Evolutionary conservation across 2,329 filamentous ascomycete species (phyloP).

Genomic region (Diplodia corticola): DNA sequence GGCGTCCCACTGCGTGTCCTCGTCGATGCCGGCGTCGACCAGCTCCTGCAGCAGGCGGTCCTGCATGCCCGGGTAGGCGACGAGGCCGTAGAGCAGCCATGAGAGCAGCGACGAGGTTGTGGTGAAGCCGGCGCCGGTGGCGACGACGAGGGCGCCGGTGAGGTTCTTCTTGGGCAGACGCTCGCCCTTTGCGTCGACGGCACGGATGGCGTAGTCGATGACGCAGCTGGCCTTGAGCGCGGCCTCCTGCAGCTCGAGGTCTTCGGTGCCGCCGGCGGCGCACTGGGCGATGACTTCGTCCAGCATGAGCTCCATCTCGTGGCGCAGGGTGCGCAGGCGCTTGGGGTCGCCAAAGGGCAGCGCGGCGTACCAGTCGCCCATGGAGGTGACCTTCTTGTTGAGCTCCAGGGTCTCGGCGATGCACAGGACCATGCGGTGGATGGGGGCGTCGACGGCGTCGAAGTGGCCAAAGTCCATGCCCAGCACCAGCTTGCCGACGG

Average conservation of each 20-base stretch:
- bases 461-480: constrained; percentile 51
- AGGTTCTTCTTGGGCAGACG: constrained; percentile 51
- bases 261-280: constrained; percentile 28
- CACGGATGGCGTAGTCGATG: constrained; percentile 53
- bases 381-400: constrained; percentile 60
- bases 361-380: constrained; percentile 57
- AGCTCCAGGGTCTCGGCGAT: constrained; percentile 56
- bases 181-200: constrained; percentile 56
- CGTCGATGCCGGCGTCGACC: constrained; percentile 42
- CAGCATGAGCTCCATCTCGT: constrained; percentile 26
- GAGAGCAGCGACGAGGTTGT: constrained; percentile 61
- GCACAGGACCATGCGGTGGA: constrained; percentile 53
- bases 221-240: constrained; percentile 38
- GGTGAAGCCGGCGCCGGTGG: constrained; percentile 60
- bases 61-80: constrained; percentile 57
- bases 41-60: constrained; percentile 60
- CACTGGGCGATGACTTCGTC: constrained; percentile 27
- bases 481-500: constrained; percentile 48
- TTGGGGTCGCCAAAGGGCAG: constrained; percentile 61
- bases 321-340: constrained; percentile 39
- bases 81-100: constrained; percentile 58
- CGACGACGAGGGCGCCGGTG: constrained; percentile 51
- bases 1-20: constrained; percentile 37
- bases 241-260: constrained; percentile 41
- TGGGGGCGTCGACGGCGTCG: constrained; percentile 44